Evolutionary conservation across 2,329 filamentous ascomycete species (phyloP), one percentile per base, ranked within the genome.

Genomic region (Aspergillus sp.): DNA sequence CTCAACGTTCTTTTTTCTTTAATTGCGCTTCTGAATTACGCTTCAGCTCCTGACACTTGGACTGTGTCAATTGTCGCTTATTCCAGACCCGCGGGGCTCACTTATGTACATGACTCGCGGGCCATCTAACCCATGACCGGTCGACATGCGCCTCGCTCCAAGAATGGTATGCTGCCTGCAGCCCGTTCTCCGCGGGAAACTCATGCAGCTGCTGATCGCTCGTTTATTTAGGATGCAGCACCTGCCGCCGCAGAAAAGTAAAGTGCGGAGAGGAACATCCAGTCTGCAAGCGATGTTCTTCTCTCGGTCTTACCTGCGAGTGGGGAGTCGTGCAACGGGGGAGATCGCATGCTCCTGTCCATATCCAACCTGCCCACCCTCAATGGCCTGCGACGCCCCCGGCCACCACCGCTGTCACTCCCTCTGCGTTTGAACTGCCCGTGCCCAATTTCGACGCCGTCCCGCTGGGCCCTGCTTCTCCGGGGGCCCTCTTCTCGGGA

Each of bases 101-200:
- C 24, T 22, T 40, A 19, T 54, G 22, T 15, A 17, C 40, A 34
- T 24, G 47, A 49, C 45, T 48, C 55, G 52, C 55, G 59, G 62
- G 56, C 54, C 22, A 34, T 34, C 55, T 57, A 56, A 61, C 66
- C 61, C 53, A 73, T 72, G 68, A 72, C 69, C 58, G 71, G 71
- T 61, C 65, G 71, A 61, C 71, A 73, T 64, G 71, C 70, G 61
- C 72, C 73, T 64, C 70, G 73, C 64, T 75, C 73, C 20, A 75
- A 74, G 64, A 75, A 70, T 64, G 73, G 73, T 75, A 63, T 30
- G 27, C 27, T 27, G 27, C 20, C 40, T 51, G 54, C 40, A 40
- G 17, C 5, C 9, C 40, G 13, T 53, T 46, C 45, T 46, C 48
- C 54, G 54, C 58, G 58, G 61, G 52, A 57, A 49, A 37, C 42